These are phyloP conservation scores for Chenopodium berlandieri DNA, from an alignment of 148 eudicot species.

Conservation along the genomic window DNA sequence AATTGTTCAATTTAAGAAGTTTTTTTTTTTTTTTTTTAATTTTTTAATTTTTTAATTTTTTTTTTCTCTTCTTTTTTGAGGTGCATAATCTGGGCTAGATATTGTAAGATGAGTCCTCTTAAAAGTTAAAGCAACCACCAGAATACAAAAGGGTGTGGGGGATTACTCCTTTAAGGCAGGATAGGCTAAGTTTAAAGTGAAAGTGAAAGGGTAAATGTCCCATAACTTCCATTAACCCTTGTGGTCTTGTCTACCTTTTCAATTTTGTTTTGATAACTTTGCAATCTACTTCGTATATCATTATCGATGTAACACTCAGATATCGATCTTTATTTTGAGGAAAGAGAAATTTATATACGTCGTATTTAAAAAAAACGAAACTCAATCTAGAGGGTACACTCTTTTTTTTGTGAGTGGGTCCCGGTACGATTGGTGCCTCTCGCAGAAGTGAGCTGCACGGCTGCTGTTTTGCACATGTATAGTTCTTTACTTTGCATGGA, in stretches of 20 bases:
- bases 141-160: neutral
- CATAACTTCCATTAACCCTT: neutral
- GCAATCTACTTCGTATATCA: constrained; percentile 12
- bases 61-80: too few relatives aligned
- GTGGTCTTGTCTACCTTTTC: neutral
- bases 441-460: constrained; percentile 19
- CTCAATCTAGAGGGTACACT: constrained; percentile 2
- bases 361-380: neutral
- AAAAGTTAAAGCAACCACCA: constrained; percentile 19
- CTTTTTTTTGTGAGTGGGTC: constrained; percentile 9
- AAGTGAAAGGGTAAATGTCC: constrained; percentile 23
- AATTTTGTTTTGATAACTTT: constrained; percentile 24
- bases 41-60: too few relatives aligned
- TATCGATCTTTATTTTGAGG: neutral
- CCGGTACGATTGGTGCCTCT: constrained; percentile 8
- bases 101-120: constrained; percentile 15
- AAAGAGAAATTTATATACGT: too few relatives aligned
- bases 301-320: neutral
- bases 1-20: too few relatives aligned
- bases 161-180: constrained; percentile 14
- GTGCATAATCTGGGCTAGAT: neutral
- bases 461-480: constrained; percentile 15
- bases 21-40: too few relatives aligned
- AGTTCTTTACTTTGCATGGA: constrained; percentile 9
- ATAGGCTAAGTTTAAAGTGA: constrained; percentile 23